Conservation (phyloP, 164 flowering plant genomes). For the Berberis vulgaris region DNA sequence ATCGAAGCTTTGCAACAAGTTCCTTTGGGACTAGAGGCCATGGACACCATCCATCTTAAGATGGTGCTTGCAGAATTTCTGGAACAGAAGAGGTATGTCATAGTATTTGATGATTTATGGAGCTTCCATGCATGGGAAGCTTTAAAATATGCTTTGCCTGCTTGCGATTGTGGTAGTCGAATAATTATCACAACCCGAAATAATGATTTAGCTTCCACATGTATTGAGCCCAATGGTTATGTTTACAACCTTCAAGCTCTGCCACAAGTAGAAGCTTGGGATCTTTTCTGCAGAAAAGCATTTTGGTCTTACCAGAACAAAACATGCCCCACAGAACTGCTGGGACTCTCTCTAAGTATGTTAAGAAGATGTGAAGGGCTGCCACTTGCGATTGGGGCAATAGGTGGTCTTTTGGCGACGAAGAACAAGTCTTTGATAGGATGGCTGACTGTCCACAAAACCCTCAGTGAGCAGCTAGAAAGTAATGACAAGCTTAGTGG, state of each 20-base stretch:
- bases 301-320: not conserved
- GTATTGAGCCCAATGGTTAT: not conserved
- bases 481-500: too few relatives aligned
- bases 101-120: slow-evolving; percentile 5
- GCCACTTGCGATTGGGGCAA: slow-evolving; percentile 2
- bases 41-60: not conserved
- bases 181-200: not conserved
- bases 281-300: slow-evolving; percentile 2
- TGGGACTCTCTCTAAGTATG: not conserved
- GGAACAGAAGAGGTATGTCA: not conserved
- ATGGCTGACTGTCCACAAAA: not conserved
- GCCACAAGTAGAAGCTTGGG: not conserved
- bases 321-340: not conserved
- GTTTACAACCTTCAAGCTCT: slow-evolving; percentile 1
- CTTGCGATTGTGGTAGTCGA: slow-evolving; percentile 1
- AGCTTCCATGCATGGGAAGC: not conserved
- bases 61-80: too few relatives aligned
- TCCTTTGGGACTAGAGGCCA: not conserved
- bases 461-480: too few relatives aligned
- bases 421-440: not conserved
- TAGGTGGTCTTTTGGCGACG: not conserved
- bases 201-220: not conserved
- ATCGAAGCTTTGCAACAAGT: not conserved
- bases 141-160: not conserved
- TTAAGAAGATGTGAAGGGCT: not conserved